Evolutionary conservation across 2,329 filamentous ascomycete genomes (phyloP), one percentile per base, ranked within the genome.

Genomic region (Neofusicoccum sp.): DNA sequence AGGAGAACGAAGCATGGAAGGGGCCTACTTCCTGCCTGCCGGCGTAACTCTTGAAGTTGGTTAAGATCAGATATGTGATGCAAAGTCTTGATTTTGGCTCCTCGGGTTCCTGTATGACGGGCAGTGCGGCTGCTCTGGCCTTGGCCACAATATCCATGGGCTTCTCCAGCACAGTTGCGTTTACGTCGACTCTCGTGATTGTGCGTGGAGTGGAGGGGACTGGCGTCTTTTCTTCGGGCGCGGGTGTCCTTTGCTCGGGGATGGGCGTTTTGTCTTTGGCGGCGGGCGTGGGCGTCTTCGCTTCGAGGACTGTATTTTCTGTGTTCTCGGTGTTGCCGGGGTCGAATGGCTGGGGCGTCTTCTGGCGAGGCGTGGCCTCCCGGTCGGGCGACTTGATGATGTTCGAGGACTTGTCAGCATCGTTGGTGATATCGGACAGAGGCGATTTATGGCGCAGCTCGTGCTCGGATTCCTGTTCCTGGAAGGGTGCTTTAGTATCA

Each of bases 11-110:
- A 1, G 92, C 86, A 75, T 99, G 95, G 76, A 99, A 99, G 0
- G 95, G 95, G 0, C 95, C 95, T 64, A 99, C 95, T 78, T 96
- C 90, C 76, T 99, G 95, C 66, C 91, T 84, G 3, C 95, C 95
- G 14, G 95, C 95, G 75, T 99, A 99, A 80, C 94, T 98, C 81
- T 99, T 99, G 86, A 99, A 99, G 78, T 99, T 99, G 68, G 87
- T 96, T 69, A 99, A 84, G 64, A 96, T 88, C 54, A 99, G 83
- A 74, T 97, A 92, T 16, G 92, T 95, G 67, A 99, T 94, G 61
- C 98, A 94, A 67, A 95, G 93, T 60, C 95, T 90, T 59, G 92
- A 83, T 75, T 93, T 96, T 1, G 93, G 91, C 0, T 85, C 88
- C 0, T 85, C 86, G 31, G 92, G 87, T 74, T 96, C 91, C 47